phyloP scores from a whole-genome alignment of 176 grass and related monocot species.

The Dendrocalamus sinicus region DNA sequence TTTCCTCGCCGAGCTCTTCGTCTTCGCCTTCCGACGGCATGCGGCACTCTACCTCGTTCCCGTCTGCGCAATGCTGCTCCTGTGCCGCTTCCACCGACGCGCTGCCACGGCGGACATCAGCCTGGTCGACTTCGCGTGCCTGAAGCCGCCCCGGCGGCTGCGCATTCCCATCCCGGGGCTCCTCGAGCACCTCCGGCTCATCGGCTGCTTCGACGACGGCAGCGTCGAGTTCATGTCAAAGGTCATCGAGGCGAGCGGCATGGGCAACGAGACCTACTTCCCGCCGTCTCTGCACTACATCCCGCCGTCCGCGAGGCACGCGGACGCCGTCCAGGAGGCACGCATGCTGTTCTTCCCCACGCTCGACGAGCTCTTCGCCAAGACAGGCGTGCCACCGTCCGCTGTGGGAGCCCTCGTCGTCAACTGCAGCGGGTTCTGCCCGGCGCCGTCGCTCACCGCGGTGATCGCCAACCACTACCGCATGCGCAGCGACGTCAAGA shows the following conservation, averaged over 20 bases:
- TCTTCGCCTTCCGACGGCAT: slow-evolving; percentile 30
- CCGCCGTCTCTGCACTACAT: slow-evolving; percentile 60
- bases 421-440: slow-evolving; percentile 66
- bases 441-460: slow-evolving; percentile 63
- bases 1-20: slow-evolving; percentile 37
- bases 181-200: slow-evolving; percentile 62
- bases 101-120: not conserved
- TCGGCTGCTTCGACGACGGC: slow-evolving; percentile 64
- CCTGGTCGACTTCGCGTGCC: slow-evolving; percentile 78
- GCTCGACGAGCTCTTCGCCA: slow-evolving; percentile 62
- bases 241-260: slow-evolving; percentile 63
- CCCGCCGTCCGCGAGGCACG: slow-evolving; percentile 52
- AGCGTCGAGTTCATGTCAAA: slow-evolving; percentile 82
- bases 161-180: slow-evolving; percentile 50
- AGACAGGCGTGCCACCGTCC: slow-evolving; percentile 45
- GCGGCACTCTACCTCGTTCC: slow-evolving; percentile 47
- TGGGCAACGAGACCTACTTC: slow-evolving; percentile 85
- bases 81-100: not conserved
- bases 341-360: slow-evolving; percentile 56
- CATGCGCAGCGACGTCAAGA: slow-evolving; percentile 60
- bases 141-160: slow-evolving; percentile 54
- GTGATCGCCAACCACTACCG: slow-evolving; percentile 54
- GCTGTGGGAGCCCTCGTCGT: slow-evolving; percentile 68
- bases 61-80: slow-evolving; percentile 44
- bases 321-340: slow-evolving; percentile 56